Conservation (phyloP, 2,329 filamentous ascomycete species). For the Aspergillus sp. region DNA sequence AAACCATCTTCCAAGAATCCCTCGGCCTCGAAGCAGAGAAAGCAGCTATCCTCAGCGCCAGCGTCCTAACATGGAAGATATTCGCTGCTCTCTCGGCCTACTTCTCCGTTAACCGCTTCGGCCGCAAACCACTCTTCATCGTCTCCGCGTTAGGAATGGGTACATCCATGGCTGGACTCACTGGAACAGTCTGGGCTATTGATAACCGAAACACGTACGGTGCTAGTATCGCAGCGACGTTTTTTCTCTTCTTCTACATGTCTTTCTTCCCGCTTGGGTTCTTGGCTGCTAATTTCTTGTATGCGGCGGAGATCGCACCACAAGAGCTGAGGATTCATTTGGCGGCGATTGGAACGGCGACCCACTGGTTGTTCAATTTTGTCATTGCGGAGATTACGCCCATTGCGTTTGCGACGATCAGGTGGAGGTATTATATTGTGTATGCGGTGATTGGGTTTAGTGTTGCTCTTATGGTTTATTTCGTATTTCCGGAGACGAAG, state of each 20-base stretch:
- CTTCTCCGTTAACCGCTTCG: no score
- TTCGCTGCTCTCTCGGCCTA: no score
- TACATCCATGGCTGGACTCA: no score
- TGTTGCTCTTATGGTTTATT: constrained; percentile 53
- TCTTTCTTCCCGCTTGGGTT: constrained; percentile 62
- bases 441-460: constrained; percentile 48
- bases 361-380: constrained; percentile 62
- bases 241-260: constrained; percentile 64
- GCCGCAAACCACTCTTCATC: no score
- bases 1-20: no score
- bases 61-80: no score
- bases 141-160: no score
- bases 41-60: no score
- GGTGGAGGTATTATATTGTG: constrained; percentile 56
- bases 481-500: constrained; percentile 62
- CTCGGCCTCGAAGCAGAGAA: no score
- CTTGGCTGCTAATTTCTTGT: constrained; percentile 60
- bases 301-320: constrained; percentile 49
- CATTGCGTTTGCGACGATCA: constrained; percentile 56
- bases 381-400: constrained; percentile 67
- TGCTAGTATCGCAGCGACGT: constrained; percentile 14
- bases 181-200: constrained; percentile 14
- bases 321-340: constrained; percentile 56
- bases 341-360: constrained; percentile 63
- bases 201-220: constrained; percentile 6